phyloP scores from a whole-genome alignment of 2,329 filamentous ascomycete genomes.

The Beauveria sp. region DNA sequence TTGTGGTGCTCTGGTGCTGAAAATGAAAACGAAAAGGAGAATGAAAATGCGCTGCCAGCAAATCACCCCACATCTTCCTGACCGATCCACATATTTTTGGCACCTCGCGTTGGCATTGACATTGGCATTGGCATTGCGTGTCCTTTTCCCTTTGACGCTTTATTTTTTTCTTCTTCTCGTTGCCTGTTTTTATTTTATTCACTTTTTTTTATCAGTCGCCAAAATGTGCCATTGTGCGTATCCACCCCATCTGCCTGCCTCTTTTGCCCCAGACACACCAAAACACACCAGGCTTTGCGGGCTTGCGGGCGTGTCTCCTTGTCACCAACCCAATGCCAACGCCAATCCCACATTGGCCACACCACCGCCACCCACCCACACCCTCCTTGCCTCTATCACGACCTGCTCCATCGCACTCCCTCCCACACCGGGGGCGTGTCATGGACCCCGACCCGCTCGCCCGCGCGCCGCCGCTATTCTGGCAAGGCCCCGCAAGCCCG shows the following conservation, averaged over 20 bases:
- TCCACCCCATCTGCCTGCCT: background rate
- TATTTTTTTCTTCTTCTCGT: background rate
- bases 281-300: conserved; percentile 4
- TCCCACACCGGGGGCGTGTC: conserved; percentile 2
- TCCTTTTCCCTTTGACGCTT: background rate
- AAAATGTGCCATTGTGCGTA: background rate
- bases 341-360: background rate
- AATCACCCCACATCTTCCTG: background rate
- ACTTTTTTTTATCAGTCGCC: too few species aligned
- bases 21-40: background rate
- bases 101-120: background rate
- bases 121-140: background rate
- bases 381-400: background rate
- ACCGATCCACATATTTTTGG: background rate
- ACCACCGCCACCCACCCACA: conserved; percentile 1
- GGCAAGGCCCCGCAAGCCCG: conserved; percentile 4
- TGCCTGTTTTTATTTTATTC: background rate
- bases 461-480: conserved; percentile 8
- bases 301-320: conserved; percentile 4
- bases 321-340: background rate
- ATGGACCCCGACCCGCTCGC: conserved; percentile 11
- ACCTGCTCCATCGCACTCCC: background rate
- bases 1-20: background rate
- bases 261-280: conserved; percentile 8
- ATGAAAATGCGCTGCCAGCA: background rate